phyloP scores from a whole-genome alignment of 208 protist species.

The Herpetomonas muscarum region DNA sequence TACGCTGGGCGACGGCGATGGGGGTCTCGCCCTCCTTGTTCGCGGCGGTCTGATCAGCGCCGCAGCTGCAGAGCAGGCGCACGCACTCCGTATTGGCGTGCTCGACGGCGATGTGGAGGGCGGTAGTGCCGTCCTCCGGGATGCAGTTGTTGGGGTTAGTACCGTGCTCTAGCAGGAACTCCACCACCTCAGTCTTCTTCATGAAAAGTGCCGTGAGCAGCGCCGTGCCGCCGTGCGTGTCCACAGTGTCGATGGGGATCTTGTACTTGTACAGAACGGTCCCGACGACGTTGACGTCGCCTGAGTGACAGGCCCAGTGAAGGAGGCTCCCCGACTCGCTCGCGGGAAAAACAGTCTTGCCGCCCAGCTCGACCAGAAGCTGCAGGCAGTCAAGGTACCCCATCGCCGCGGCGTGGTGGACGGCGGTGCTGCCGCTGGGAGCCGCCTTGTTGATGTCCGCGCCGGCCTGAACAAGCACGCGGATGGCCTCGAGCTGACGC shows the following conservation, averaged over 20 bases:
- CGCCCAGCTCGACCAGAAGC: constrained; percentile 57
- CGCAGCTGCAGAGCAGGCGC: constrained; percentile 57
- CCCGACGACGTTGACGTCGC: constrained; percentile 65
- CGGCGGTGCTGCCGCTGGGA: constrained; percentile 51
- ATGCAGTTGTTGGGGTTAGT: constrained; percentile 53
- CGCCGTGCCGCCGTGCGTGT: constrained; percentile 78
- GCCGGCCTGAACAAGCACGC: constrained; percentile 51
- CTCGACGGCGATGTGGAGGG: constrained; percentile 87
- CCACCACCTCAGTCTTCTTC: constrained; percentile 64
- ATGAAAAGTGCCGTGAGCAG: constrained; percentile 86
- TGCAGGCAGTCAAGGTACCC: constrained; percentile 63
- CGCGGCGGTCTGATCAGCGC: constrained; percentile 48
- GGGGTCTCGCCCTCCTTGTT: constrained; percentile 69
- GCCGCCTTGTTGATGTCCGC: constrained; percentile 67
- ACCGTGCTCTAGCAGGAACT: constrained; percentile 88
- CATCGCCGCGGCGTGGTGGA: constrained; percentile 80
- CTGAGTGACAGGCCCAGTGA: constrained; percentile 86
- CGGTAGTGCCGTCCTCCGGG: constrained; percentile 62
- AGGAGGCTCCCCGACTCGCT: constrained; percentile 74
- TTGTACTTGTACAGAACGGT: constrained; percentile 77
- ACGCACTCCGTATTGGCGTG: constrained; percentile 65
- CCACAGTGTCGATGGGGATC: constrained; percentile 61
- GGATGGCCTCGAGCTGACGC: constrained; percentile 52
- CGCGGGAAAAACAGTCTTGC: constrained; percentile 33
- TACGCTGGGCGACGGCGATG: constrained; percentile 28